Percentiles rank a stretch among this genome's conserved stretches.
Conservation (phyloP, 2,329 filamentous ascomycete species). For the Verticillium albo-atrum region DNA sequence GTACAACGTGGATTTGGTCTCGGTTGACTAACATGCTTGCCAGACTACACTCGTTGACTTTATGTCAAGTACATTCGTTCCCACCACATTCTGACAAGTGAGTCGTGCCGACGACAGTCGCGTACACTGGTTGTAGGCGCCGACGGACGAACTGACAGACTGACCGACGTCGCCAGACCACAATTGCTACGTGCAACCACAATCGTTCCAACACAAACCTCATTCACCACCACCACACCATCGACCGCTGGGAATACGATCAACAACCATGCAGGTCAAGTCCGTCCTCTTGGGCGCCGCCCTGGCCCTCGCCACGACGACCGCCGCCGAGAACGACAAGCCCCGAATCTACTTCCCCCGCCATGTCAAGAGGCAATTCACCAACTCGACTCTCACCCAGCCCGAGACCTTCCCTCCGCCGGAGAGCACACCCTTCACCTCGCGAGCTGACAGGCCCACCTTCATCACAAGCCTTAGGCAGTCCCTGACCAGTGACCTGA, state of each 20-base stretch:
- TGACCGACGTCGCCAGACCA: slow-evolving; percentile 2
- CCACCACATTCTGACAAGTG: slow-evolving; percentile 42
- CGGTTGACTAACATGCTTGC: background rate
- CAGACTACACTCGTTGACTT: slow-evolving; percentile 46
- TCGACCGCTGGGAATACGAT: slow-evolving; percentile 9
- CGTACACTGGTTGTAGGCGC: background rate
- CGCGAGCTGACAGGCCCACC: slow-evolving; percentile 4
- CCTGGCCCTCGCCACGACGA: slow-evolving; percentile 41
- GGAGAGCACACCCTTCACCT: slow-evolving; percentile 15
- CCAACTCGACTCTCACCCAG: slow-evolving; percentile 36
- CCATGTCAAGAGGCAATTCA: slow-evolving; percentile 47
- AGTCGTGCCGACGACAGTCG: slow-evolving; percentile 17
- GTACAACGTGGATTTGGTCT: background rate
- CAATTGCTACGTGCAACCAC: slow-evolving; percentile 1
- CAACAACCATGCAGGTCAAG: slow-evolving; percentile 43
- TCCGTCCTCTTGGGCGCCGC: slow-evolving; percentile 42
- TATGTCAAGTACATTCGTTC: slow-evolving; percentile 59
- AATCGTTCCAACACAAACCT: slow-evolving; percentile 9
- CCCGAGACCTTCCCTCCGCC: slow-evolving; percentile 17
- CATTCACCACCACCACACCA: background rate
- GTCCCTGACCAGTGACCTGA: slow-evolving; percentile 6
- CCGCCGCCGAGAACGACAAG: slow-evolving; percentile 36
- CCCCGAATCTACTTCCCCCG: slow-evolving; percentile 55
- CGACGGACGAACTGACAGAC: slow-evolving; percentile 3
- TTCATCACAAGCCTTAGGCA: slow-evolving; percentile 11